phyloP scores from a whole-genome alignment of 768 basidiomycete genomes.

The Naganishia onofrii region DNA sequence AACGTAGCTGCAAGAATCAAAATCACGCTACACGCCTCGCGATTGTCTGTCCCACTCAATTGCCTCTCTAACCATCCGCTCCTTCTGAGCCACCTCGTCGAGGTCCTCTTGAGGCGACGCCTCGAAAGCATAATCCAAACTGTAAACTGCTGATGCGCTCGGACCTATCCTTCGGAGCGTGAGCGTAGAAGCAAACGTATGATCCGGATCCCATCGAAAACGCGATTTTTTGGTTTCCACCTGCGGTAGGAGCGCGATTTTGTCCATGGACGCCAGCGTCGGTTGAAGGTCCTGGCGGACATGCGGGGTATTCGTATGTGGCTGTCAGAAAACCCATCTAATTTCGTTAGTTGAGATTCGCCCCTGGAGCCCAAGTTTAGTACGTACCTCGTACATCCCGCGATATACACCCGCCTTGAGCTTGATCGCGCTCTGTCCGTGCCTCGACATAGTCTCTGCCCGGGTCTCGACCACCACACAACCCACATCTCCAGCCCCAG shows the following conservation, averaged over 20 bases:
- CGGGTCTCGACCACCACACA: conserved; percentile 37
- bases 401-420: conserved; percentile 38
- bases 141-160: conserved; percentile 36
- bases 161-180: conserved; percentile 24
- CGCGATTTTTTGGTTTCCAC: conserved; percentile 30
- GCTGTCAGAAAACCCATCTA: conserved; percentile 30
- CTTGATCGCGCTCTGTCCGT: conserved; percentile 34
- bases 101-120: conserved; percentile 8
- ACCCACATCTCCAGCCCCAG: conserved; percentile 22
- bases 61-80: conserved; percentile 23
- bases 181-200: conserved; percentile 2
- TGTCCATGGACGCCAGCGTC: conserved; percentile 10
- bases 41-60: conserved; percentile 25
- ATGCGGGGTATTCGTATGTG: conserved; percentile 49
- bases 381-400: conserved; percentile 42
- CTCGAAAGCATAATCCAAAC: conserved; percentile 44
- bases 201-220: conserved; percentile 17
- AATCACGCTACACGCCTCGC: too few relatives aligned
- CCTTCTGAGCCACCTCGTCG: conserved; percentile 25
- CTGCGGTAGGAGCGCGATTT: conserved; percentile 29
- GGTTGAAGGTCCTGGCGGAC: conserved; percentile 44
- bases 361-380: too few relatives aligned
- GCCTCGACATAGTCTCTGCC: conserved; percentile 29
- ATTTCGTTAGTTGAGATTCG: too few relatives aligned
- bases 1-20: too few relatives aligned